A percentile compares a stretch with the other conserved stretches of the same genome.
phyloP scores from a whole-genome alignment of 495 filamentous ascomycete genomes.

The Penicillium nucicola region DNA sequence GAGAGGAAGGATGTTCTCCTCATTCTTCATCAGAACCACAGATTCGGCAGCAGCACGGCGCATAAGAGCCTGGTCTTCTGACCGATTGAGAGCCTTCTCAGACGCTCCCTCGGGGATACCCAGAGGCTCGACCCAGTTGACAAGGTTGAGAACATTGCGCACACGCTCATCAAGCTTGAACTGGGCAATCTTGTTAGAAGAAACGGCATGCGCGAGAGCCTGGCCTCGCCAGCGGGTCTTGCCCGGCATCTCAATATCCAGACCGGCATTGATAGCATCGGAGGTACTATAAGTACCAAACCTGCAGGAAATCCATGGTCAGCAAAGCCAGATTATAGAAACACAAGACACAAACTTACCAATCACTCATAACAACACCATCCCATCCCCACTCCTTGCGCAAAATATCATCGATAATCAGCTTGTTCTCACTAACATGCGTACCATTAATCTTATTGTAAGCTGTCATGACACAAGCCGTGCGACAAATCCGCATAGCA shows the following conservation, averaged over 20 bases:
- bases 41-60: slow-evolving; percentile 66
- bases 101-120: slow-evolving; percentile 58
- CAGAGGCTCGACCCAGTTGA: slow-evolving; percentile 59
- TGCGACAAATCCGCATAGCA: slow-evolving; percentile 60
- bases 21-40: slow-evolving; percentile 77
- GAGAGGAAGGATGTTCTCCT: slow-evolving; percentile 61
- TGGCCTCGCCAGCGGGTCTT: slow-evolving; percentile 63
- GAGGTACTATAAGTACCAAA: slow-evolving; percentile 67
- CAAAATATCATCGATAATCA: slow-evolving; percentile 60
- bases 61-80: slow-evolving; percentile 64
- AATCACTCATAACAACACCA: slow-evolving; percentile 69
- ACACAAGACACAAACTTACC: slow-evolving; percentile 39
- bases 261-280: slow-evolving; percentile 63
- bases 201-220: slow-evolving; percentile 55
- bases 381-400: slow-evolving; percentile 71
- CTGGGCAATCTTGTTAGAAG: slow-evolving; percentile 55
- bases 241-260: slow-evolving; percentile 76
- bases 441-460: slow-evolving; percentile 74
- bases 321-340: not conserved
- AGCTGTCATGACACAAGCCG: slow-evolving; percentile 69
- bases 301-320: slow-evolving; percentile 15
- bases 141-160: slow-evolving; percentile 58
- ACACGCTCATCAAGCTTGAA: slow-evolving; percentile 61
- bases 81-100: slow-evolving; percentile 62
- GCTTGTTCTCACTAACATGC: slow-evolving; percentile 65